Conservation (phyloP, 495 filamentous ascomycete genomes). For the Penicillium coffeae region DNA sequence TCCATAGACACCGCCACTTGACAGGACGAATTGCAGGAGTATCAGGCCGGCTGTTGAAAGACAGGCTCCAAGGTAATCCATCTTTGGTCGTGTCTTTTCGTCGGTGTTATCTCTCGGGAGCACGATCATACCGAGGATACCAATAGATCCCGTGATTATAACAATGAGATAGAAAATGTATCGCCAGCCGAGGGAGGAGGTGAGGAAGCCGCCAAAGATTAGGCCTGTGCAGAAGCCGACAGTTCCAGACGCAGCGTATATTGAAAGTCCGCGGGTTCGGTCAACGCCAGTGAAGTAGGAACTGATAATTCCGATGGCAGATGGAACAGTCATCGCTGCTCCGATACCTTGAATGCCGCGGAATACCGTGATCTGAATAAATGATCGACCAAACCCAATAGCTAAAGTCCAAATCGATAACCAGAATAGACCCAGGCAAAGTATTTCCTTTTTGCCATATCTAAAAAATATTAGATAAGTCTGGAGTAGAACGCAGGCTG, state of each 20-base stretch:
- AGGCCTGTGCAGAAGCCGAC: slow-evolving; percentile 36
- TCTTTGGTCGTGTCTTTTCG: slow-evolving; percentile 16
- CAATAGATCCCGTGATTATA: slow-evolving; percentile 28
- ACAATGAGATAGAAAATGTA: slow-evolving; percentile 36
- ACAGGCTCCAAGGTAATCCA: slow-evolving; percentile 33
- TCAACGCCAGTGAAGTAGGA: slow-evolving; percentile 36
- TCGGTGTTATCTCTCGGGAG: slow-evolving; percentile 24
- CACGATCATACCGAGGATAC: slow-evolving; percentile 29
- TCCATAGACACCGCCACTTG: slow-evolving; percentile 37
- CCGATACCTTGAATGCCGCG: slow-evolving; percentile 37
- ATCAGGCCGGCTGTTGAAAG: slow-evolving; percentile 34
- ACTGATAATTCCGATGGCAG: slow-evolving; percentile 38
- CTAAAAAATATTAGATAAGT: too few relatives aligned
- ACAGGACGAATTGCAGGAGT: slow-evolving; percentile 37
- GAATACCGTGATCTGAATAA: slow-evolving; percentile 34
- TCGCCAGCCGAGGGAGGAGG: slow-evolving; percentile 34
- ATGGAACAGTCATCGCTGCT: slow-evolving; percentile 34
- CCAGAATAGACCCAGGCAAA: slow-evolving; percentile 32
- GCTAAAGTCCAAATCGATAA: slow-evolving; percentile 33
- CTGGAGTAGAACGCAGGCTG: too few relatives aligned
- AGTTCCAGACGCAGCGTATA: slow-evolving; percentile 35
- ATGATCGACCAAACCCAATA: slow-evolving; percentile 34
- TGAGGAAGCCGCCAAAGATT: slow-evolving; percentile 36
- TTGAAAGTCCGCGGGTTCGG: slow-evolving; percentile 31
- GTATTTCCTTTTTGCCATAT: slow-evolving; percentile 32